Evolutionary conservation across 176 grass and related monocot genomes (phyloP).

Genomic region (Triticum aestivum): IWGSC_CS_RefSeq_v2.1 NC_057804.1:499015247-499015746

Average conservation of each 20-base stretch:
- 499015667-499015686: not conserved
- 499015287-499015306: constrained; percentile 8
- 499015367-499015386: not conserved
- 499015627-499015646: not conserved
- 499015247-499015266: not conserved
- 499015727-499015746: not conserved
- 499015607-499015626: not conserved
- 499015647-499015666: not conserved
- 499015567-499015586: constrained; percentile 17
- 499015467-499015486: constrained; percentile 6
- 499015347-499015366: not conserved
- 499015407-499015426: not conserved
- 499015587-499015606: not conserved
- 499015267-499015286: constrained; percentile 19
- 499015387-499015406: not conserved
- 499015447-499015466: not conserved
- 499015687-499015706: not conserved
- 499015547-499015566: not conserved
- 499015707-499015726: not conserved
- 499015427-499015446: not conserved
- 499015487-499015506: not conserved
- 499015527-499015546: not conserved
- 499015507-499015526: not conserved
- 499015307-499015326: not conserved
- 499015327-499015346: not conserved